Conservation (phyloP, 257 asterid species). For the Solanum peruvianum region DNA sequence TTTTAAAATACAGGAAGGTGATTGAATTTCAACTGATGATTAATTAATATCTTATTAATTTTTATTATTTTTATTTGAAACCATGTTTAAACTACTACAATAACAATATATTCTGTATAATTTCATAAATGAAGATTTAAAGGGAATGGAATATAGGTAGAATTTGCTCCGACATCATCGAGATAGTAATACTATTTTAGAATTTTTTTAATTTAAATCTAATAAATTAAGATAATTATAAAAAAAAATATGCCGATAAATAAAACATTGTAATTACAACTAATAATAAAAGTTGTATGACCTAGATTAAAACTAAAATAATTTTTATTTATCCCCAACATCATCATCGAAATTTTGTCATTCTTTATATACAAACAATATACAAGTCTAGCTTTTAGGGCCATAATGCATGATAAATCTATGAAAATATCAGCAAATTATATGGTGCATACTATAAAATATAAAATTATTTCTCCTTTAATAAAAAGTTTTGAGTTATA, state of each 20-base stretch:
- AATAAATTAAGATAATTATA: background rate
- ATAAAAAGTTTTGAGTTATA: background rate
- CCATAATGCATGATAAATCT: background rate
- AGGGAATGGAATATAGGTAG: fast-evolving
- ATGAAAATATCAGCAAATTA: background rate
- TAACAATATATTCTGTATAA: too few relatives aligned
- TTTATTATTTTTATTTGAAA: too few relatives aligned
- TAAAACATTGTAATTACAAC: background rate
- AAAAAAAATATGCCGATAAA: too few relatives aligned
- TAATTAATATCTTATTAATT: background rate
- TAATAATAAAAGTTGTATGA: too few relatives aligned
- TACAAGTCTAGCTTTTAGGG: background rate
- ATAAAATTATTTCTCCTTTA: too few relatives aligned
- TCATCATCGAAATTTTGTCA: background rate
- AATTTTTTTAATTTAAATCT: too few relatives aligned
- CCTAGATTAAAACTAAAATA: background rate
- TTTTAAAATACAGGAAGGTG: background rate
- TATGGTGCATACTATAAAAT: fast-evolving
- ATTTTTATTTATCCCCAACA: background rate
- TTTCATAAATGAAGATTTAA: too few relatives aligned
- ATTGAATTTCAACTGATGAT: background rate
- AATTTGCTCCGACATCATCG: fast-evolving
- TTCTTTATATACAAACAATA: background rate
- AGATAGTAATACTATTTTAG: too few relatives aligned
- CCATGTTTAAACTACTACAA: background rate